Evolutionary conservation across 2,329 filamentous ascomycete species (phyloP), one percentile per base, ranked within the genome.

Genomic region (Nemania sp.): DNA sequence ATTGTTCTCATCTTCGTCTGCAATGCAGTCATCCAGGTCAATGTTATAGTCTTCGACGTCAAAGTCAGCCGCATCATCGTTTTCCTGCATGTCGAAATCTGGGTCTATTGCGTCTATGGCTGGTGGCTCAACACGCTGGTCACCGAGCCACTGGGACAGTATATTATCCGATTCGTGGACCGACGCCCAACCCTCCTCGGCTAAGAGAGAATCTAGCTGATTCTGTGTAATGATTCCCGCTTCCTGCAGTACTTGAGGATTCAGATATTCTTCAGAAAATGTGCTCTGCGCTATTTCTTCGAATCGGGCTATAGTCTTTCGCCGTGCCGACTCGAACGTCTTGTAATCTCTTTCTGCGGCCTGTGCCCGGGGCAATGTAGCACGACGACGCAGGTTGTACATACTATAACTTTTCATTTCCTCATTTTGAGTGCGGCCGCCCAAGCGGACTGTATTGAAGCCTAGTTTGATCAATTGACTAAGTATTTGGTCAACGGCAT

Each of bases 401-500:
- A 96, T 69, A 0, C 87, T 92, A 13, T 86, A 82, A 54, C 84
- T 79, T 62, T 86, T 86, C 65, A 96, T 87, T 0, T 82, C 80
- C 0, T 79, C 75, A 61, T 90, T 88, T 53, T 85, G 83, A 17
- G 89, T 90, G 32, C 90, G 83, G 2, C 88, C 87, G 43, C 92
- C 92, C 10, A 85, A 71, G 2, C 82, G 80, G 10, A 80, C 77
- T 59, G 92, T 87, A 1, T 85, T 81, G 81, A 74, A 89, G 2
- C 72, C 74, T 0, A 68, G 56, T 1, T 77, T 71, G 1, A 86
- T 79, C 15, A 92, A 80, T 56, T 88, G 85, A 1, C 78, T 76
- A 0, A 97, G 78, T 0, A 97, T 79, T 71, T 97, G 92, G 67
- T 97, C 92, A 0, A 97, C 78, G 0, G 92, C 92, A 74, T 97